phyloP scores from a whole-genome alignment of 2,329 filamentous ascomycete species.

The Penicillium thymicola region DNA sequence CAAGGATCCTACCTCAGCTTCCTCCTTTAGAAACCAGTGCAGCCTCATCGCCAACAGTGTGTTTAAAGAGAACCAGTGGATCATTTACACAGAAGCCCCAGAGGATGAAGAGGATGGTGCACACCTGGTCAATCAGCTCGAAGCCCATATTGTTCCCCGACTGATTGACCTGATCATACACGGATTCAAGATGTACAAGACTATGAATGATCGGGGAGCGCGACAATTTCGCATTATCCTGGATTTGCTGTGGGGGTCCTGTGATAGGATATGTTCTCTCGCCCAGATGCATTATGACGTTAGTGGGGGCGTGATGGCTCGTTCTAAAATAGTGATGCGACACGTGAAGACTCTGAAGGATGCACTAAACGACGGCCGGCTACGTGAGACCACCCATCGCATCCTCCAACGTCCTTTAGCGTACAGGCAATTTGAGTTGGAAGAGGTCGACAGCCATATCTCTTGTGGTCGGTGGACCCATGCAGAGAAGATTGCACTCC shows the following conservation, averaged over 20 bases:
- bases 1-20: not conserved
- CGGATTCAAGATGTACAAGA: slow-evolving; percentile 12
- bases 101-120: not conserved
- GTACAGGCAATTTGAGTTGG: slow-evolving; percentile 1
- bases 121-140: slow-evolving; percentile 13
- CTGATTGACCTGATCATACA: slow-evolving; percentile 10
- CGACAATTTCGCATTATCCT: slow-evolving; percentile 6
- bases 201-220: not conserved
- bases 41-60: slow-evolving; percentile 3
- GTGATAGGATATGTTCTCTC: slow-evolving; percentile 1
- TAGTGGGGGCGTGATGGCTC: not conserved
- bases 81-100: slow-evolving; percentile 9
- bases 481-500: not conserved
- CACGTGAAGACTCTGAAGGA: slow-evolving; percentile 3
- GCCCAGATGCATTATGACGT: not conserved
- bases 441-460: not conserved
- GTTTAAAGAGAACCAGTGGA: slow-evolving; percentile 4
- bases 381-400: not conserved
- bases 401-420: not conserved
- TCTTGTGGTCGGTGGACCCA: not conserved
- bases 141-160: slow-evolving; percentile 15
- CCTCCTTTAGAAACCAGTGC: not conserved
- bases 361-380: slow-evolving; percentile 1
- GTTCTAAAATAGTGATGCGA: not conserved
- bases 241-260: slow-evolving; percentile 10